A percentile compares a stretch with the other conserved stretches of the same genome.
phyloP scores from a whole-genome alignment of 495 filamentous ascomycete species.

The Hamigera avellanea region DNA sequence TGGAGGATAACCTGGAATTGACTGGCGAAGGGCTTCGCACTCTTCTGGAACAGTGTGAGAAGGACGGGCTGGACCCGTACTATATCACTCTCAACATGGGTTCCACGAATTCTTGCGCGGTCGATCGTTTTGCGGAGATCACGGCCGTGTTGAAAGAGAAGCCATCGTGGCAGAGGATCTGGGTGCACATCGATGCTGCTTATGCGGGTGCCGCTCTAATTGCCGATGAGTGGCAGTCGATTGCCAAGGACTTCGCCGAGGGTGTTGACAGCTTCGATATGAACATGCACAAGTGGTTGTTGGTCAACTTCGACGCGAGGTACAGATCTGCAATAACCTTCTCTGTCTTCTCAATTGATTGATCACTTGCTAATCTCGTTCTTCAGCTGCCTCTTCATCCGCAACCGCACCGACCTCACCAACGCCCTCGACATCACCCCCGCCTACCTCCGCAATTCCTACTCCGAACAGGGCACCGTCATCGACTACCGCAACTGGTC shows the following conservation, averaged over 20 bases:
- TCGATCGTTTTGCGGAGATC: constrained; percentile 71
- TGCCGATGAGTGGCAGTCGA: constrained; percentile 66
- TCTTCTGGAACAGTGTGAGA: constrained; percentile 48
- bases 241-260: constrained; percentile 45
- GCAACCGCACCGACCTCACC: constrained; percentile 60
- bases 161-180: constrained; percentile 48
- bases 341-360: background rate
- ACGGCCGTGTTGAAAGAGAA: constrained; percentile 49
- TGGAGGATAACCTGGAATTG: constrained; percentile 56
- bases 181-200: constrained; percentile 95
- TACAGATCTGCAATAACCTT: constrained; percentile 9
- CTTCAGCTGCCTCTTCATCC: constrained; percentile 61
- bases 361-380: background rate
- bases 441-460: constrained; percentile 69
- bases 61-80: constrained; percentile 67
- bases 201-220: constrained; percentile 84
- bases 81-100: constrained; percentile 79
- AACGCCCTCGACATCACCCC: constrained; percentile 74
- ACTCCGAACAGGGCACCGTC: constrained; percentile 71
- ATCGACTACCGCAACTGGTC: constrained; percentile 99
- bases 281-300: constrained; percentile 98
- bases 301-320: constrained; percentile 88
- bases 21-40: constrained; percentile 50
- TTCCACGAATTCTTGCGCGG: constrained; percentile 77
- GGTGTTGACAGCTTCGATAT: constrained; percentile 80